These are phyloP conservation scores for Candida smagusa DNA, from an alignment of 1,139 yeast genomes.

Conservation along the genomic window DNA sequence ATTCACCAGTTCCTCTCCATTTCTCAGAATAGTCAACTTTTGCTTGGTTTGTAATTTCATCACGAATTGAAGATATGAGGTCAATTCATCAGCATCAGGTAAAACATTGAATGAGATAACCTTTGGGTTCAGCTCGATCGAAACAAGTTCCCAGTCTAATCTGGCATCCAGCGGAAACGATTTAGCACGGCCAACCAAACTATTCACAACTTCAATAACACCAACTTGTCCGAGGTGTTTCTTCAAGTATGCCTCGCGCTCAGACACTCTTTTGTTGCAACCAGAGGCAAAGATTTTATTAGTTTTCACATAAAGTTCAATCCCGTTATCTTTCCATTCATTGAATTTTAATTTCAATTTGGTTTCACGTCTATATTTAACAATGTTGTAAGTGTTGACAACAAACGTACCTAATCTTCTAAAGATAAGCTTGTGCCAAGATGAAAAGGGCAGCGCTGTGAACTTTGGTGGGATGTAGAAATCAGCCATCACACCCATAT, in stretches of 20 bases:
- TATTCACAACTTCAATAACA: conserved; percentile 53
- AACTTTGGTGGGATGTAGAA: conserved; percentile 43
- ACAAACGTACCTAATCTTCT: conserved; percentile 52
- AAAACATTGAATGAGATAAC: conserved; percentile 57
- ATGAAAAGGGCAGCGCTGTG: conserved; percentile 25
- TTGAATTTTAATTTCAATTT: conserved; percentile 63
- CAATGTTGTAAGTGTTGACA: conserved; percentile 62
- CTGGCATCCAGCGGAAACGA: conserved; percentile 56
- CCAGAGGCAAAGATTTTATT: conserved; percentile 65
- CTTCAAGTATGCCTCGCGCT: conserved; percentile 41
- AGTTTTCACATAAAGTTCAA: conserved; percentile 61
- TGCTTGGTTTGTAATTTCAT: conserved; percentile 75
- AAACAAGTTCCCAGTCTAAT: conserved; percentile 73
- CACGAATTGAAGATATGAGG: conserved; percentile 70
- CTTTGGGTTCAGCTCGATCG: conserved; percentile 70
- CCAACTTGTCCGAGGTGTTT: conserved; percentile 43
- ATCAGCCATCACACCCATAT: conserved; percentile 43
- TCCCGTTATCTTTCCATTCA: conserved; percentile 71
- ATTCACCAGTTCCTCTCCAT: conserved; percentile 26
- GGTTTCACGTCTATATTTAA: conserved; percentile 59
- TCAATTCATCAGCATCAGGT: conserved; percentile 67
- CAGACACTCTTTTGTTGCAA: conserved; percentile 28
- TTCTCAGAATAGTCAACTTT: conserved; percentile 47
- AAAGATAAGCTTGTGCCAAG: conserved; percentile 39
- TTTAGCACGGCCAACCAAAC: conserved; percentile 40